Conservation (phyloP, 768 basidiomycete species). For the Gymnopilus dilepis region DNA sequence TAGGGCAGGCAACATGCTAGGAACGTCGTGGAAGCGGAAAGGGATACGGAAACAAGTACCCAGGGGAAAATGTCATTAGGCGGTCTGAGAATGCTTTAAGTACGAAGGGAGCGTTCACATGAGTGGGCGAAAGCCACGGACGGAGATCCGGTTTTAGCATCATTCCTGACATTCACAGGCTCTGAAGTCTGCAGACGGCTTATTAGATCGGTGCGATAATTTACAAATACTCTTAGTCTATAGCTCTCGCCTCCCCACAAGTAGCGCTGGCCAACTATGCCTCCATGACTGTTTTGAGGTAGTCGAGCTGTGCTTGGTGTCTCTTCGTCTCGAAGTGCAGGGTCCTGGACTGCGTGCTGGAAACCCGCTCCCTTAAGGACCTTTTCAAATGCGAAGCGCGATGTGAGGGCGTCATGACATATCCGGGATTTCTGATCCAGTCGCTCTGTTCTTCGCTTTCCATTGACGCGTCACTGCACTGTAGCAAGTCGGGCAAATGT, state of each 20-base stretch:
- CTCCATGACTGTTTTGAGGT: background rate
- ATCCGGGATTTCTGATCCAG: constrained; percentile 38
- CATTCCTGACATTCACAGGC: background rate
- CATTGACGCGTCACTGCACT: constrained; percentile 68
- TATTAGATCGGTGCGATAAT: constrained; percentile 1
- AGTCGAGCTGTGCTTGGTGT: background rate
- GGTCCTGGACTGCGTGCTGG: too few relatives aligned
- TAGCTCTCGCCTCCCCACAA: background rate
- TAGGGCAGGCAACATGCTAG: constrained; percentile 19
- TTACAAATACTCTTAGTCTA: constrained; percentile 2
- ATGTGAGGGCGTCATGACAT: constrained; percentile 34
- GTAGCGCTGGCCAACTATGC: background rate
- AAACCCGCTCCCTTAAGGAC: too few relatives aligned
- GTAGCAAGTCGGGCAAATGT: constrained; percentile 85
- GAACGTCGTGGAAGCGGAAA: constrained; percentile 2
- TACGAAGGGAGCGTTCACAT: constrained; percentile 19
- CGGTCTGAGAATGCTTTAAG: constrained; percentile 9
- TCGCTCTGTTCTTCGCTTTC: constrained; percentile 52
- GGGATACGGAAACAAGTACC: constrained; percentile 11
- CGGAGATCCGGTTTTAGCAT: constrained; percentile 15
- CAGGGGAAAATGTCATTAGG: constrained; percentile 7
- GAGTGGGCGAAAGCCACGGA: constrained; percentile 22
- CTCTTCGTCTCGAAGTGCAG: background rate
- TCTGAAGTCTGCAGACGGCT: too few relatives aligned
- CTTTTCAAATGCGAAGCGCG: background rate